Conservation (phyloP, 495 filamentous ascomycete species). For the Aspergillus sparsus region DNA sequence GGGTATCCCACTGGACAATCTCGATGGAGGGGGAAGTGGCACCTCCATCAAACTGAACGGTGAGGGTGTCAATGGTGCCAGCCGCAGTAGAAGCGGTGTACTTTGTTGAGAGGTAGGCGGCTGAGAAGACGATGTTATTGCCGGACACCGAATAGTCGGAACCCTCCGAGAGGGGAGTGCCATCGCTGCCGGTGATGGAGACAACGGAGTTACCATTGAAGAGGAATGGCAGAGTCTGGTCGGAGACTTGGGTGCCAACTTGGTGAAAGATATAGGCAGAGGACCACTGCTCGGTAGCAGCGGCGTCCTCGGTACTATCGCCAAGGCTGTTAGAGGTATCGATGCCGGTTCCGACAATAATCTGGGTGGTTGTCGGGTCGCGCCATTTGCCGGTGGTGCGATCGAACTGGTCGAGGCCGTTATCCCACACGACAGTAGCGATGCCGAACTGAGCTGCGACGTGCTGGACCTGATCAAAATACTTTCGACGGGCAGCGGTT, state of each 20-base stretch:
- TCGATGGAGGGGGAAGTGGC: constrained; percentile 42
- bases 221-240: constrained; percentile 46
- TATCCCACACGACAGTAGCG: constrained; percentile 59
- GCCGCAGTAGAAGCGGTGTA: constrained; percentile 38
- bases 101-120: constrained; percentile 48
- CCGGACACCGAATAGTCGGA: constrained; percentile 51
- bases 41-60: constrained; percentile 54
- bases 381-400: constrained; percentile 49
- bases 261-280: constrained; percentile 59
- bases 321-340: constrained; percentile 53
- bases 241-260: constrained; percentile 44
- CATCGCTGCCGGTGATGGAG: constrained; percentile 43
- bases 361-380: constrained; percentile 49
- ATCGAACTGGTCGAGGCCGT: constrained; percentile 47
- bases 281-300: constrained; percentile 45
- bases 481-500: constrained; percentile 58
- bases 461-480: constrained; percentile 54
- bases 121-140: constrained; percentile 48
- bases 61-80: constrained; percentile 52
- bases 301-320: constrained; percentile 52
- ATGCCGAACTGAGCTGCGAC: constrained; percentile 49
- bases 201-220: constrained; percentile 58
- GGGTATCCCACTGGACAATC: constrained; percentile 53
- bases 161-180: constrained; percentile 30
- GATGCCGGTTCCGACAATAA: constrained; percentile 46